Evolutionary conservation across 2,329 filamentous ascomycete species (phyloP).

Genomic region (Blumeria graminis): DNA sequence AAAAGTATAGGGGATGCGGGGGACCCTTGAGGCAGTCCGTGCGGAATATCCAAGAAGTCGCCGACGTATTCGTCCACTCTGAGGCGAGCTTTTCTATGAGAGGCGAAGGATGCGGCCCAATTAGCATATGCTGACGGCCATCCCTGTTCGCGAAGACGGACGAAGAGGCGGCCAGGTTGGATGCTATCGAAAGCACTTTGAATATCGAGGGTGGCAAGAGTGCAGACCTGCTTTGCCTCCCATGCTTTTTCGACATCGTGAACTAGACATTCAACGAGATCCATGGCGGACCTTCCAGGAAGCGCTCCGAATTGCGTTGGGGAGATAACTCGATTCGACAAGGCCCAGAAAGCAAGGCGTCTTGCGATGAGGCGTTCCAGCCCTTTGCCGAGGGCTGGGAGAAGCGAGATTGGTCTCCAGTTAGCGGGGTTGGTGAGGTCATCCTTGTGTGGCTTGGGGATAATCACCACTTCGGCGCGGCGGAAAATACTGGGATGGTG

Average conservation of each 20-base stretch:
- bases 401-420: no score
- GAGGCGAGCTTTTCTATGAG: background rate
- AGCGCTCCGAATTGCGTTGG: background rate
- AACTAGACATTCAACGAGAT: background rate
- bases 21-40: background rate
- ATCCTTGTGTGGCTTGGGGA: no score
- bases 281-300: background rate
- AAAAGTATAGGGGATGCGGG: background rate
- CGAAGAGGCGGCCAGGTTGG: background rate
- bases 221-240: background rate
- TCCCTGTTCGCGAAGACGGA: background rate
- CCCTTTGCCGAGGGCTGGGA: background rate
- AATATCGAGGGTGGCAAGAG: background rate
- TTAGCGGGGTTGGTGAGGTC: no score
- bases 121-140: background rate
- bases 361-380: background rate
- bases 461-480: background rate
- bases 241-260: background rate
- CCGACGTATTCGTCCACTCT: background rate
- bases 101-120: background rate
- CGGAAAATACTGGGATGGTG: background rate
- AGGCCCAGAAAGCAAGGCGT: background rate
- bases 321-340: background rate
- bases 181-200: background rate
- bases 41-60: background rate